A percentile compares a stretch with the other conserved stretches of the same genome.
Evolutionary conservation across 2,329 filamentous ascomycete species (phyloP).

Genomic region (Pseudogymnoascus sp.): DNA sequence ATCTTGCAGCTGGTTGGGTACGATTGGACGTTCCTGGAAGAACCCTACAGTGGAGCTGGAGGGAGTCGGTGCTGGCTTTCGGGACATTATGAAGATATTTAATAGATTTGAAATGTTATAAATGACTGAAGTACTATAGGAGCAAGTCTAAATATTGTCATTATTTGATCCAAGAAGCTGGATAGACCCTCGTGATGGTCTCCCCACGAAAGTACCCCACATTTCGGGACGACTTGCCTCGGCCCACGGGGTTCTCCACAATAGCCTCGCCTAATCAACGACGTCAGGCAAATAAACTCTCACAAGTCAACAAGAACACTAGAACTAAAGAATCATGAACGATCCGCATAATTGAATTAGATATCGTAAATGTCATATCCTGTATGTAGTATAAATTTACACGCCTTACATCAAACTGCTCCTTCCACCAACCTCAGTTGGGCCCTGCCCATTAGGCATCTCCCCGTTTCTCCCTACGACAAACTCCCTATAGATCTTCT

Average conservation of each 20-base stretch:
- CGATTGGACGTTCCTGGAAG: slow-evolving; percentile 45
- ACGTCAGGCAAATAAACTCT: not conserved
- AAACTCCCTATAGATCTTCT: slow-evolving; percentile 86
- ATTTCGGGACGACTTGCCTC: not conserved
- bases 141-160: not conserved
- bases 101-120: not conserved
- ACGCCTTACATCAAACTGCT: slow-evolving; percentile 75
- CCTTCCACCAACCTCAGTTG: slow-evolving; percentile 84
- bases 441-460: slow-evolving; percentile 88
- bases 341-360: not conserved
- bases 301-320: not conserved
- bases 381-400: slow-evolving; percentile 5
- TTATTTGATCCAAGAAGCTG: not conserved
- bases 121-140: not conserved
- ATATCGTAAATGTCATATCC: slow-evolving; percentile 6
- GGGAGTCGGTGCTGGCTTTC: slow-evolving; percentile 11
- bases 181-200: not conserved
- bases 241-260: not conserved
- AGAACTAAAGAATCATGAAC: not conserved
- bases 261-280: not conserved
- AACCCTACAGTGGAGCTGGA: slow-evolving; percentile 42
- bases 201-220: slow-evolving; percentile 1
- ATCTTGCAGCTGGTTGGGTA: slow-evolving; percentile 51
- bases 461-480: slow-evolving; percentile 87
- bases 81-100: slow-evolving; percentile 3